Percentiles rank a stretch among this genome's conserved stretches.
phyloP scores from a whole-genome alignment of 192 early-diverging fungal species.

The Backusella luteola region DNA sequence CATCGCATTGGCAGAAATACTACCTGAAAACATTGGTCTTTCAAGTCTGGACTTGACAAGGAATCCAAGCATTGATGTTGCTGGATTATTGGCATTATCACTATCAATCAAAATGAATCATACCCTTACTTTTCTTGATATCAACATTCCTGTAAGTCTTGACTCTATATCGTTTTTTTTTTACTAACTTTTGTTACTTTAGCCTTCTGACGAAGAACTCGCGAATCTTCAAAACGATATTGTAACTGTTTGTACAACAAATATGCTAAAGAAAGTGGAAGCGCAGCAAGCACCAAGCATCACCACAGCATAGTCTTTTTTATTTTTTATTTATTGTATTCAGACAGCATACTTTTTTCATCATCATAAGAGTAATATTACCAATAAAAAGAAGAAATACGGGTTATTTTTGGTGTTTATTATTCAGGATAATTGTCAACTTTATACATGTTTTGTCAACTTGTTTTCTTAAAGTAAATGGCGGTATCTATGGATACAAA shows the following conservation, averaged over 20 bases:
- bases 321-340: no score
- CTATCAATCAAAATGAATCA: slow-evolving; percentile 80
- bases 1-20: slow-evolving; percentile 77
- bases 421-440: no score
- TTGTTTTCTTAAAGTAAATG: no score
- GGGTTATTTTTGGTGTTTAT: no score
- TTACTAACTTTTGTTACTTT: not conserved
- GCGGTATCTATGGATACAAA: no score
- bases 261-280: slow-evolving; percentile 27
- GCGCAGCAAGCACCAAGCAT: not conserved
- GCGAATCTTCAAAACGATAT: slow-evolving; percentile 35
- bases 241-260: slow-evolving; percentile 36
- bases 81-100: slow-evolving; percentile 80
- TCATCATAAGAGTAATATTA: no score
- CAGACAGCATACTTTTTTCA: no score
- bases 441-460: no score
- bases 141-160: slow-evolving; percentile 59
- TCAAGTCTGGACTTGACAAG: slow-evolving; percentile 72
- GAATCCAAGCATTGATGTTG: slow-evolving; percentile 77
- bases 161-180: not conserved
- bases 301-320: not conserved
- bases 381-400: no score
- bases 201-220: slow-evolving; percentile 34
- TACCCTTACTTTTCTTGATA: slow-evolving; percentile 52
- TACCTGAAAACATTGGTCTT: slow-evolving; percentile 73